These are phyloP conservation scores for Excoecaria agallocha DNA, from an alignment of 345 rosid species.

Conservation along the genomic window DNA sequence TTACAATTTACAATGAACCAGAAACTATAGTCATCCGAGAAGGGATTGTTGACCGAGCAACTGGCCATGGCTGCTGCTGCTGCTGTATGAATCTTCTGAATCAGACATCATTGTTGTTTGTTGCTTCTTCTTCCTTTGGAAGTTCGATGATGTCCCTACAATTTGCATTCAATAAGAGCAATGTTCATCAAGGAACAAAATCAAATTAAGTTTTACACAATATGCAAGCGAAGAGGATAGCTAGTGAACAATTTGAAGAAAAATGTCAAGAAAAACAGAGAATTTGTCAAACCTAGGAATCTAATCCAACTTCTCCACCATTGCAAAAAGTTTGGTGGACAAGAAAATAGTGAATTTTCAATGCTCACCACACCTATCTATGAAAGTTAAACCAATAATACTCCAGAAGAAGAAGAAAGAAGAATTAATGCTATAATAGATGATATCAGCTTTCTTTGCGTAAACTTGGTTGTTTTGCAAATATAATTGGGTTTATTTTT, in stretches of 20 bases:
- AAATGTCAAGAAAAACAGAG: not conserved
- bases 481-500: too few relatives aligned
- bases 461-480: too few relatives aligned
- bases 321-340: not conserved
- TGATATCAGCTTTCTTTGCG: too few relatives aligned
- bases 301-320: not conserved
- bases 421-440: not conserved
- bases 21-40: too few relatives aligned
- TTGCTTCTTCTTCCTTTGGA: constrained; percentile 38
- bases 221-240: not conserved
- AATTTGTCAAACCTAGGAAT: not conserved
- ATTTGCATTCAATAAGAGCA: constrained; percentile 27
- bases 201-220: not conserved
- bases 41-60: too few relatives aligned
- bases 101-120: constrained; percentile 39
- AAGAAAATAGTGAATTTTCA: constrained; percentile 3
- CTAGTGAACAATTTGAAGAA: not conserved
- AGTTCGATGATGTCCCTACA: constrained; percentile 49
- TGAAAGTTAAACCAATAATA: not conserved
- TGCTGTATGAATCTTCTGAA: constrained; percentile 75
- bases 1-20: too few relatives aligned
- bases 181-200: not conserved
- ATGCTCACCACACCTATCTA: not conserved
- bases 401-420: constrained; percentile 14
- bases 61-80: constrained; percentile 41